Conservation (phyloP, 805 yeast genomes). For the Candida arabinofermentans region DNA sequence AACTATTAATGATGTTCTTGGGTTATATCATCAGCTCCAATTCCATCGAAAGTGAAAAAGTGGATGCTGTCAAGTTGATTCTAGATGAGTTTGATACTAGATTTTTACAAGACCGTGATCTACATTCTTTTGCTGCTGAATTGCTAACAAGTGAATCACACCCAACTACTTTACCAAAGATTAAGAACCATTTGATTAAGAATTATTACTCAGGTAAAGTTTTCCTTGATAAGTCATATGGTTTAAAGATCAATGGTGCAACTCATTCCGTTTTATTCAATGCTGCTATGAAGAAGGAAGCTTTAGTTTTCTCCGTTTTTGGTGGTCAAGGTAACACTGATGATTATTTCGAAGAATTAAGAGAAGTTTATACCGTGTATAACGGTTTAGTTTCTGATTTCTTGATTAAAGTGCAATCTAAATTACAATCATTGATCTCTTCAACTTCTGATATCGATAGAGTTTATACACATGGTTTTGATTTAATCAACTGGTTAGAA, state of each 20-base stretch:
- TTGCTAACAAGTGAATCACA: slow-evolving; percentile 53
- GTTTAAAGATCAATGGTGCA: slow-evolving; percentile 11
- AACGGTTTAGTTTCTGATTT: slow-evolving; percentile 70
- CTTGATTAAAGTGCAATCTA: slow-evolving; percentile 62
- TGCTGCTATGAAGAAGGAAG: slow-evolving; percentile 52
- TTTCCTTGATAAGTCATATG: slow-evolving; percentile 25
- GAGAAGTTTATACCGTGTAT: slow-evolving; percentile 77
- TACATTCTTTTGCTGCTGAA: slow-evolving; percentile 81
- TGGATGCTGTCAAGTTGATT: slow-evolving; percentile 63
- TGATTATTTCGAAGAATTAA: slow-evolving; percentile 94
- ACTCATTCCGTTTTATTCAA: slow-evolving; percentile 46
- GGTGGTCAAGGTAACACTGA: slow-evolving; percentile 99
- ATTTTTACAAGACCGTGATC: slow-evolving; percentile 71
- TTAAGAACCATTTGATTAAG: slow-evolving; percentile 64
- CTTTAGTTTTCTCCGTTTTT: slow-evolving; percentile 76
- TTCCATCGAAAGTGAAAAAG: slow-evolving; percentile 28
- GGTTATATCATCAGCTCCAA: slow-evolving; percentile 52
- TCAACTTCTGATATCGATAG: slow-evolving; percentile 76
- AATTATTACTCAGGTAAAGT: slow-evolving; percentile 57
- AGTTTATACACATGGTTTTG: slow-evolving; percentile 90
- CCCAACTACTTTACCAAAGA: slow-evolving; percentile 69
- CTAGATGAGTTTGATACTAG: slow-evolving; percentile 81
- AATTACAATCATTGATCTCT: slow-evolving; percentile 63
- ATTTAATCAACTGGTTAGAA: slow-evolving; percentile 82
- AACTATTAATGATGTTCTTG: slow-evolving; percentile 77